A percentile compares a stretch with the other conserved stretches of the same genome.
These are phyloP conservation scores for Chenopodium suecicum DNA, from an alignment of 148 eudicot species.

Conservation along the genomic window DNA sequence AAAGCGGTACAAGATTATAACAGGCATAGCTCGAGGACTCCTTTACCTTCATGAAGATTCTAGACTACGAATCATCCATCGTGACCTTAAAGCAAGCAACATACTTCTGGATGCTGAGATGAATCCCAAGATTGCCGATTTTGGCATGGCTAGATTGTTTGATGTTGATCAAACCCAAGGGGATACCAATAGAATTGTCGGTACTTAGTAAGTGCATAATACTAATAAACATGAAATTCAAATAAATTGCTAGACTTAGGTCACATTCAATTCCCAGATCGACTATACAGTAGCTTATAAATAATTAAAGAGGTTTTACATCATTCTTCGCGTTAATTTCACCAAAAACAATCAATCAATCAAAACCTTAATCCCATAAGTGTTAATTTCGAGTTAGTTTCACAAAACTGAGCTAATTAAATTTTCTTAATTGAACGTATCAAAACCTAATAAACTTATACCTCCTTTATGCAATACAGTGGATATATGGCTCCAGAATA, in stretches of 20 bases:
- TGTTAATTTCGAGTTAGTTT: no score
- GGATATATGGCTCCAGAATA: slow-evolving; percentile 36
- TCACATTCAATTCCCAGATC: no score
- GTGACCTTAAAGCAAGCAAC: slow-evolving; percentile 31
- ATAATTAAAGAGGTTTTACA: no score
- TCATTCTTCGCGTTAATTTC: no score
- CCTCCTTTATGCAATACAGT: slow-evolving; percentile 1
- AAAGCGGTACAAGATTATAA: slow-evolving; percentile 32
- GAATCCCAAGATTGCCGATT: slow-evolving; percentile 41
- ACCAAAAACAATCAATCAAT: no score
- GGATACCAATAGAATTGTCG: slow-evolving; percentile 34
- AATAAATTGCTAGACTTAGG: no score
- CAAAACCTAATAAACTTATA: no score
- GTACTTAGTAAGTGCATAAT: slow-evolving; percentile 44
- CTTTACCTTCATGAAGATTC: slow-evolving; percentile 41
- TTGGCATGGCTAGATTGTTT: slow-evolving; percentile 39
- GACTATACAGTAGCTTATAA: no score
- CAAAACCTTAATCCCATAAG: no score
- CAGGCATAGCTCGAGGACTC: slow-evolving; percentile 39
- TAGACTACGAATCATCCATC: background rate
- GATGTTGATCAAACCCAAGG: slow-evolving; percentile 35
- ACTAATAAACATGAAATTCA: background rate
- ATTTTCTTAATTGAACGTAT: no score
- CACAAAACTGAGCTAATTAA: no score
- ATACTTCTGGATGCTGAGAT: slow-evolving; percentile 34